Base-by-base conservation (phyloP, 1,284 basidiomycete genomes). In the Cryptococcus wingfieldii region DNA sequence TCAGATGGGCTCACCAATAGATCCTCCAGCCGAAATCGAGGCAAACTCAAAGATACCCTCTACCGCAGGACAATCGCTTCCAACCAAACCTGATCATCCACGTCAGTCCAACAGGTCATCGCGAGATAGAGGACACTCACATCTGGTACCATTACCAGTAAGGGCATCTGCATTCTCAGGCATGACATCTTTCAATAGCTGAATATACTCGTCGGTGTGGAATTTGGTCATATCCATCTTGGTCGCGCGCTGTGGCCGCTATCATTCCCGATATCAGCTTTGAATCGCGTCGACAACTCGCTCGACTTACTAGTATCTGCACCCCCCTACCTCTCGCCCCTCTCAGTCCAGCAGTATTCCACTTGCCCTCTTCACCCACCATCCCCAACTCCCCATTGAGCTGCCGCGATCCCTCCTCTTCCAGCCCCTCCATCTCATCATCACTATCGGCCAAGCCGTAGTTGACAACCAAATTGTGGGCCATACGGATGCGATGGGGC, bases 21-120 rank as follows among this genome's bases (percentile, higher is more conserved):
- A 91, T 1, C 95, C 95, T 10, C 95, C 95, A 1, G 95, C 92
- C 0, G 91, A 94, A 56, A 98, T 94, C 2, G 90, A 88, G 72
- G 93, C 96, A 70, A 96, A 98, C 68, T 98, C 95, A 66, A 93
- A 98, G 0, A 98, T 79, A 0, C 95, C 95, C 64, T 97, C 94
- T 64, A 96, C 98, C 0, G 91, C 84, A 2, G 95, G 95, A 68
- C 97, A 98, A 72, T 98, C 95, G 58, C 97, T 92, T 39, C 92
- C 91, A 23, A 90, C 83, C 34, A 94, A 79, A 73, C 90, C 89
- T 90, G 60, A 38, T 3, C n/a, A 12, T 13, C n/a, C 19, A 42
- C 10, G 16, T 25, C 7, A 9, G 16, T 13, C 12, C 13, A 7
- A 27, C 38, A 16, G 28, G n/a, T n/a, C 9, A 38, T 27, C 44